phyloP scores from a whole-genome alignment of 768 basidiomycete species.

The Galerina sulciceps region DNA sequence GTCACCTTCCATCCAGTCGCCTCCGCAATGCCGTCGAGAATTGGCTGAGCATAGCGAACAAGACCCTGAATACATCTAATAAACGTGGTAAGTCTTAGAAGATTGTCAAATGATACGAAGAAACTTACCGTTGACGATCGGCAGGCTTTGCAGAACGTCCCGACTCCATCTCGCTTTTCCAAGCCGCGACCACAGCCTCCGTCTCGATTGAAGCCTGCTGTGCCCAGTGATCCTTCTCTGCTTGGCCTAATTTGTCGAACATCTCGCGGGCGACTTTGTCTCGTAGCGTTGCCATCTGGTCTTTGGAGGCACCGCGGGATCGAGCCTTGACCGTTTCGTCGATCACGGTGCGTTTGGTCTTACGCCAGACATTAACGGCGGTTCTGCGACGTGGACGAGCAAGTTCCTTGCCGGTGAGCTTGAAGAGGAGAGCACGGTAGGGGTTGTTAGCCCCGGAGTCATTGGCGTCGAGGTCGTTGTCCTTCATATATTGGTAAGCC shows the following conservation, averaged over 20 bases:
- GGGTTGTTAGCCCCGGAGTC: background rate
- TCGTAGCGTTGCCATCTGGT: background rate
- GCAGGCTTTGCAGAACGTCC: background rate
- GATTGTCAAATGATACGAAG: background rate
- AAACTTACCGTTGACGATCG: constrained; percentile 8
- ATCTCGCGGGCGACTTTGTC: background rate
- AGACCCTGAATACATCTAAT: constrained; percentile 5
- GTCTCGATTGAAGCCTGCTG: background rate
- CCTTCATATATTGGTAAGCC: constrained; percentile 19
- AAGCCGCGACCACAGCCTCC: background rate
- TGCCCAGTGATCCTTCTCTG: background rate
- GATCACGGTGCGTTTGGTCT: background rate
- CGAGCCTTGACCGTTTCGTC: background rate
- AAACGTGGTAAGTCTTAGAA: no score
- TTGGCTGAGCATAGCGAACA: constrained; percentile 2
- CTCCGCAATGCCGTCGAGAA: constrained; percentile 7
- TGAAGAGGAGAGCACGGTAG: background rate
- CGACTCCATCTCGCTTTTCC: background rate
- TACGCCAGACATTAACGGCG: background rate
- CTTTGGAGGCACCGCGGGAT: background rate
- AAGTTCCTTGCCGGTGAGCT: background rate
- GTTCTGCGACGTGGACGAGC: background rate
- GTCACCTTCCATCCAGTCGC: constrained; percentile 11
- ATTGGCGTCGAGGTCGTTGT: constrained; percentile 7
- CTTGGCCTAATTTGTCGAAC: background rate